These are phyloP conservation scores for Lichina pygmaea DNA, from an alignment of 495 filamentous ascomycete species.

Conservation along the genomic window DNA sequence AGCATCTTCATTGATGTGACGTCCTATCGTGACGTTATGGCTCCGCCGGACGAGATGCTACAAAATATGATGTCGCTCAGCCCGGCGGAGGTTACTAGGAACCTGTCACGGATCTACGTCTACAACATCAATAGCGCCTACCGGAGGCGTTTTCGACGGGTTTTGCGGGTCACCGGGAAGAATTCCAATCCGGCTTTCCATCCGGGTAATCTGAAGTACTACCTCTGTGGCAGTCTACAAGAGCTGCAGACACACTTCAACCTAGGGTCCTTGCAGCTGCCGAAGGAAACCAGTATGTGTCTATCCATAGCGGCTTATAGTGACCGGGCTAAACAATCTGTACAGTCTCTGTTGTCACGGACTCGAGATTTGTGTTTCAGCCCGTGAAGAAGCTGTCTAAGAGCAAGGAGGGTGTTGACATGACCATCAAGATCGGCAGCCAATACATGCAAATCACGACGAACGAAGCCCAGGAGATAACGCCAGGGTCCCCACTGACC, in stretches of 20 bases:
- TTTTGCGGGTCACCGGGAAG: constrained; percentile 25
- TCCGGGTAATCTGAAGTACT: constrained; percentile 30
- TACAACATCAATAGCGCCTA: constrained; percentile 44
- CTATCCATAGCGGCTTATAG: background rate
- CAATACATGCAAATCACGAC: constrained; percentile 44
- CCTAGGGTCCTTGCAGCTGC: constrained; percentile 30
- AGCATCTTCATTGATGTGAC: constrained; percentile 37
- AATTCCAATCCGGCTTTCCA: constrained; percentile 26
- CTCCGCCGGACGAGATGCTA: constrained; percentile 30
- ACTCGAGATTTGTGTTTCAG: constrained; percentile 34
- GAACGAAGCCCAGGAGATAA: constrained; percentile 34
- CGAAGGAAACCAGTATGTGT: constrained; percentile 25
- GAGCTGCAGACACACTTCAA: constrained; percentile 39
- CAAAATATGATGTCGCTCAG: constrained; percentile 27
- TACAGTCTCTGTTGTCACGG: constrained; percentile 28
- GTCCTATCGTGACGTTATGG: constrained; percentile 31
- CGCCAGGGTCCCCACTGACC: constrained; percentile 23
- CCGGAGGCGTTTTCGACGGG: constrained; percentile 32
- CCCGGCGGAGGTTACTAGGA: constrained; percentile 26
- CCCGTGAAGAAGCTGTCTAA: constrained; percentile 34
- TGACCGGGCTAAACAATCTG: background rate
- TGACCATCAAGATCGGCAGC: constrained; percentile 33
- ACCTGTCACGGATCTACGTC: constrained; percentile 28
- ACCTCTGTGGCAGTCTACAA: constrained; percentile 28
- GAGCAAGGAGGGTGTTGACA: constrained; percentile 36